Conservation (phyloP, 176 grass and related monocot species). For the Dactylis glomerata region DNA sequence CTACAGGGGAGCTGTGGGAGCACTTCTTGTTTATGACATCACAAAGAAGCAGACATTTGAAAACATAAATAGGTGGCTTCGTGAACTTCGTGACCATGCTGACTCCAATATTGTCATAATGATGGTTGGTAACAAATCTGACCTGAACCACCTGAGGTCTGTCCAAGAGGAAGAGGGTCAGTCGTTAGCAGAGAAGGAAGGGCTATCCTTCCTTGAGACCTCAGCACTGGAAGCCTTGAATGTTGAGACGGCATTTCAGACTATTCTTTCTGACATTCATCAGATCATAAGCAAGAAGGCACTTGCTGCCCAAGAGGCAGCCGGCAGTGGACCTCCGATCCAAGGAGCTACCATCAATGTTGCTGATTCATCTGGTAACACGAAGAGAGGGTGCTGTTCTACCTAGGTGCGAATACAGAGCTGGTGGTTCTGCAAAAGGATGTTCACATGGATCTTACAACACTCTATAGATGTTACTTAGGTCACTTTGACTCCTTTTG, state of each 20-base stretch:
- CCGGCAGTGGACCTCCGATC: conserved; percentile 43
- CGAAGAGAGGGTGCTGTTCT: conserved; percentile 50
- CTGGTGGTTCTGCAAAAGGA: conserved; percentile 14
- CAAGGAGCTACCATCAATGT: conserved; percentile 66
- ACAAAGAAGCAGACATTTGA: conserved; percentile 74
- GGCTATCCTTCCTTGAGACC: conserved; percentile 62
- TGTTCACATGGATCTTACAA: conserved; percentile 26
- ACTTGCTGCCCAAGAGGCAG: conserved; percentile 66
- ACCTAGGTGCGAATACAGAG: conserved; percentile 31
- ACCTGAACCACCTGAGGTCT: conserved; percentile 61
- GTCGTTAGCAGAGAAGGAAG: conserved; percentile 63
- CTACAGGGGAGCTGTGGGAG: conserved; percentile 76
- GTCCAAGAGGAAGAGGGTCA: conserved; percentile 61
- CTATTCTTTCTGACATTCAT: conserved; percentile 58
- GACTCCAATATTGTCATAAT: conserved; percentile 77
- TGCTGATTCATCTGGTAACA: conserved; percentile 32
- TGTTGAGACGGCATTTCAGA: conserved; percentile 71
- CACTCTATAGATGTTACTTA: conserved; percentile 29
- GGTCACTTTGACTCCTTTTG: conserved; percentile 33
- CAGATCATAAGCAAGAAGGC: conserved; percentile 80
- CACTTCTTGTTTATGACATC: conserved; percentile 69
- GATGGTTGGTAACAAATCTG: conserved; percentile 78
- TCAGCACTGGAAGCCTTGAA: conserved; percentile 67
- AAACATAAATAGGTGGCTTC: conserved; percentile 67
- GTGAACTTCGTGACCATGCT: conserved; percentile 64